Percentiles rank a stretch among this genome's conserved stretches.
Conservation (phyloP, 129 eudicot species). For the Erigeron canadensis region DNA sequence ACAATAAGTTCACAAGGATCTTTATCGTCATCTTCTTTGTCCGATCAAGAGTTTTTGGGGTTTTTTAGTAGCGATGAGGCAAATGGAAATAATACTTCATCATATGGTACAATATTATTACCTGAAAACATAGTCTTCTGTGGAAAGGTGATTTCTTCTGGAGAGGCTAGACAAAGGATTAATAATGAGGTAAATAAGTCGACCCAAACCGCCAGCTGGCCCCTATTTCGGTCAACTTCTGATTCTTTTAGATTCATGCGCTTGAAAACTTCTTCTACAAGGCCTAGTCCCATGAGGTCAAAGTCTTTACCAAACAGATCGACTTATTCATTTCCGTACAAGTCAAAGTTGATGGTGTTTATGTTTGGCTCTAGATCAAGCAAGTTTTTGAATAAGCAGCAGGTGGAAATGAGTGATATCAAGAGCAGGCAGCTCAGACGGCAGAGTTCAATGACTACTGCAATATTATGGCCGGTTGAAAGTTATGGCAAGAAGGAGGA, state of each 20-base stretch:
- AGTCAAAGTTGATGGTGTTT: slow-evolving; percentile 46
- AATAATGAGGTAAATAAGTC: background rate
- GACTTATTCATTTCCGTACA: slow-evolving; percentile 34
- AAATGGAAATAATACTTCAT: background rate
- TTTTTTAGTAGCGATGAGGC: slow-evolving; percentile 8
- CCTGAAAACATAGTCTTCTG: slow-evolving; percentile 13
- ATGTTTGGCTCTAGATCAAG: slow-evolving; percentile 43
- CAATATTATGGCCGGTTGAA: slow-evolving; percentile 8
- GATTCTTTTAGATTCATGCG: slow-evolving; percentile 23
- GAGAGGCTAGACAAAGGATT: background rate
- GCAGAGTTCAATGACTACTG: slow-evolving; percentile 17
- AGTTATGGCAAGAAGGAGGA: slow-evolving; percentile 5
- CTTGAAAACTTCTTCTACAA: slow-evolving; percentile 10
- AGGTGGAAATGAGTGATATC: slow-evolving; percentile 47
- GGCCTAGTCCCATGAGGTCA: slow-evolving; percentile 19
- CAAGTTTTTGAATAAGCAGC: slow-evolving; percentile 30
- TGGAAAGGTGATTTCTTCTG: slow-evolving; percentile 15
- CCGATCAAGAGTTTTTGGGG: slow-evolving; percentile 12
- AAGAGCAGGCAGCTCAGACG: slow-evolving; percentile 45
- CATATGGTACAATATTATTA: background rate
- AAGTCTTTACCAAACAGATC: slow-evolving; percentile 31
- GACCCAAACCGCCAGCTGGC: background rate
- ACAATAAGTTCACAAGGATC: background rate
- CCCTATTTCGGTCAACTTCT: slow-evolving; percentile 14
- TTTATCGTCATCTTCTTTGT: slow-evolving; percentile 4